phyloP scores from a whole-genome alignment of 768 basidiomycete genomes.

The Wakefieldia striispora region DNA sequence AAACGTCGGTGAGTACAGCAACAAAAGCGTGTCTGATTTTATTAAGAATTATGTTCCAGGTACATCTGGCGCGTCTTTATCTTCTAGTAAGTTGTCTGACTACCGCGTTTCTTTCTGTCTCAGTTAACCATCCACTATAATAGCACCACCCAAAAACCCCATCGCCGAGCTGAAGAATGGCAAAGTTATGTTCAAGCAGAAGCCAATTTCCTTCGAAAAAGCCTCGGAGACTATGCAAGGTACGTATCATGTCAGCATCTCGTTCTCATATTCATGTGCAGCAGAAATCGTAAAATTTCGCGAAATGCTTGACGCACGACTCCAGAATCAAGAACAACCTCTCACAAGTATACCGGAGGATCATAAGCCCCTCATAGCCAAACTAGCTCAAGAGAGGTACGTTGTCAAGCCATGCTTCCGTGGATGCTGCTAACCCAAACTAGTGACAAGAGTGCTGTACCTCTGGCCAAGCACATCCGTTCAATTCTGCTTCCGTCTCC shows the following conservation, averaged over 20 bases:
- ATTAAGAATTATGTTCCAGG: slow-evolving; percentile 12
- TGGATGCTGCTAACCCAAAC: slow-evolving; percentile 10
- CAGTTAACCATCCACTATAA: slow-evolving; percentile 20
- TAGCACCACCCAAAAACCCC: slow-evolving; percentile 37
- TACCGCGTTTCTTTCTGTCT: not conserved
- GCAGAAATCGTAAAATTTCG: slow-evolving; percentile 78
- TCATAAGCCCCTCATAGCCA: slow-evolving; percentile 73
- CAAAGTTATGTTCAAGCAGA: slow-evolving; percentile 75
- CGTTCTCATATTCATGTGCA: slow-evolving; percentile 1
- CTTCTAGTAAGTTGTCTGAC: slow-evolving; percentile 16
- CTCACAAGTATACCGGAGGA: slow-evolving; percentile 62
- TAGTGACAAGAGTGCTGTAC: slow-evolving; percentile 70
- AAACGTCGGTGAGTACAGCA: slow-evolving; percentile 15
- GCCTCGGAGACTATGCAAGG: slow-evolving; percentile 82
- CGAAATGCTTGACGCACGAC: slow-evolving; percentile 60
- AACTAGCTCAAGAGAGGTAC: slow-evolving; percentile 86
- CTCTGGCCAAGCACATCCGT: slow-evolving; percentile 68
- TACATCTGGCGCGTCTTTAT: slow-evolving; percentile 4
- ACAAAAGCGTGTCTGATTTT: slow-evolving; percentile 1
- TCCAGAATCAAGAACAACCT: slow-evolving; percentile 46
- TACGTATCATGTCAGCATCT: slow-evolving; percentile 27
- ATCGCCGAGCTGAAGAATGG: slow-evolving; percentile 74
- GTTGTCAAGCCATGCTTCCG: not conserved
- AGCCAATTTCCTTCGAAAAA: slow-evolving; percentile 70
- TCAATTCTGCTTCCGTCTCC: slow-evolving; percentile 63